Evolutionary conservation across 257 asterid genomes (phyloP).

Genomic region (Solanum pinnatisectum): DNA sequence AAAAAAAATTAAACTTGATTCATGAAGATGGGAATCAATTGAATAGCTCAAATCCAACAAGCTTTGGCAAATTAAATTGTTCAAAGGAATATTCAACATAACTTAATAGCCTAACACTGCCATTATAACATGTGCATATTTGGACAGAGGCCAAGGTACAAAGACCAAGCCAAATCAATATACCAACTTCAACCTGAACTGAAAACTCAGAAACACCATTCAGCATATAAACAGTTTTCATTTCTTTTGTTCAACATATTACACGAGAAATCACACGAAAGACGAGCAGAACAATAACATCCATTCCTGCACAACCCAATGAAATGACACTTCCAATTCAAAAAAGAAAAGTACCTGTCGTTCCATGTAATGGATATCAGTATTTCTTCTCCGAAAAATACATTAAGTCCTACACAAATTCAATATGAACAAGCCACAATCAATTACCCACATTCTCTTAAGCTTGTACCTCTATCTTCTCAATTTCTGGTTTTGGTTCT

Average conservation of each 20-base stretch:
- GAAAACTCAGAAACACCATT: neutral
- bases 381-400: neutral
- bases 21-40: neutral
- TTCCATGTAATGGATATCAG: neutral
- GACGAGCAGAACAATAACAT: neutral
- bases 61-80: neutral
- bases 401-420: neutral
- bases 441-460: neutral
- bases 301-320: neutral
- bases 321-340: neutral
- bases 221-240: neutral
- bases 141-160: neutral
- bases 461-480: slow-evolving; percentile 20
- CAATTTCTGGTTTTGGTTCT: slow-evolving; percentile 47
- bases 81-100: neutral
- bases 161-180: neutral
- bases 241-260: neutral
- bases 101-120: neutral
- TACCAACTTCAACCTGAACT: neutral
- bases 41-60: neutral
- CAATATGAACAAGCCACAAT: neutral
- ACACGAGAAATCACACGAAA: neutral
- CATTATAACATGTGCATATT: neutral
- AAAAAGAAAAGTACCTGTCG: neutral
- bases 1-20: neutral